phyloP scores from a whole-genome alignment of 2,329 filamentous ascomycete species.

The Escovopsis sp. region DNA sequence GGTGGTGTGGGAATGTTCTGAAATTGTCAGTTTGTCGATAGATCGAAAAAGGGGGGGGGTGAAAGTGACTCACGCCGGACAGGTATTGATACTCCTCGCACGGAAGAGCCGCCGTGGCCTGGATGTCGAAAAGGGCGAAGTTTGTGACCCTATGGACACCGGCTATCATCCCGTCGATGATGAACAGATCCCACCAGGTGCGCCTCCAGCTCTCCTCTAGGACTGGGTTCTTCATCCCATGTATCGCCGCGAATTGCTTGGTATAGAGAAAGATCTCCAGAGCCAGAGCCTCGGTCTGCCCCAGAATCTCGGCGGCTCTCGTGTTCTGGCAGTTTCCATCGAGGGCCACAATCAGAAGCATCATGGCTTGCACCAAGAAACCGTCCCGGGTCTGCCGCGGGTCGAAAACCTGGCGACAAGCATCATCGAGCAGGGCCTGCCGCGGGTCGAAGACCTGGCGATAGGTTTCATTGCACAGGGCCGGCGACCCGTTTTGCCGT shows the following conservation, averaged over 20 bases:
- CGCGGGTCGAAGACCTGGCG: slow-evolving; percentile 28
- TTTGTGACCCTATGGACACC: slow-evolving; percentile 61
- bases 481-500: too few species aligned
- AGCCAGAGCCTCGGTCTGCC: slow-evolving; percentile 54
- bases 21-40: not conserved
- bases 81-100: slow-evolving; percentile 69
- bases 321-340: slow-evolving; percentile 63
- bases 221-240: slow-evolving; percentile 50
- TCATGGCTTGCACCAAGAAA: slow-evolving; percentile 60
- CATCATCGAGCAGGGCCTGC: slow-evolving; percentile 43
- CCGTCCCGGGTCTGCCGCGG: slow-evolving; percentile 35
- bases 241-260: slow-evolving; percentile 46
- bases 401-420: slow-evolving; percentile 34
- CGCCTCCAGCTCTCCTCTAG: slow-evolving; percentile 73
- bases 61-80: slow-evolving; percentile 34
- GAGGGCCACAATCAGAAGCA: slow-evolving; percentile 62
- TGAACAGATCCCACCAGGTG: slow-evolving; percentile 80
- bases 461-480: too few species aligned
- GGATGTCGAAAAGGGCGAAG: slow-evolving; percentile 53
- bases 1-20: slow-evolving; percentile 44
- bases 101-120: slow-evolving; percentile 56
- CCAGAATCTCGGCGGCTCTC: slow-evolving; percentile 52
- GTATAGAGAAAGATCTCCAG: slow-evolving; percentile 65
- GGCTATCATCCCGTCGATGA: slow-evolving; percentile 74
- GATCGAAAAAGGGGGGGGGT: not conserved